Evolutionary conservation across 2,329 filamentous ascomycete species (phyloP), one percentile per base, ranked within the genome.

Genomic region (Cladosporium colombiae): DNA sequence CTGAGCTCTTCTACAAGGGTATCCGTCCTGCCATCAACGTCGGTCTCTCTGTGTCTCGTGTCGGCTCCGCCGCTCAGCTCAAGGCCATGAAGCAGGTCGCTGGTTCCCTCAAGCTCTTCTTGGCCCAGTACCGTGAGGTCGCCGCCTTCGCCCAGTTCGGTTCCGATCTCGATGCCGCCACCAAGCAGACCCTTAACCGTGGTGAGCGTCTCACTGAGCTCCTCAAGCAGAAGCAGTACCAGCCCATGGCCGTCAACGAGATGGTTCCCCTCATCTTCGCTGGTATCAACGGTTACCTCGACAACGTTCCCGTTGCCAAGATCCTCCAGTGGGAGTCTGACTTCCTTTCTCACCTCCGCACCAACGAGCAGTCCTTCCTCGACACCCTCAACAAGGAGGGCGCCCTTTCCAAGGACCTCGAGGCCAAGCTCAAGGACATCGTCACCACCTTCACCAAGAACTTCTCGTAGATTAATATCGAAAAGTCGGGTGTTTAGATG

Each of bases 51-150:
- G 95, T 99, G 77, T 99, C 95, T 75, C 95, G 95, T 92, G 95
- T 99, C 90, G 95, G 95, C 82, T 99, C 95, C 79, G 92, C 95
- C 81, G 95, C 95, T 81, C 95, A 99, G 89, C 89, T 98, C 83
- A 99, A 98, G 92, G 93, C 95, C 85, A 99, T 99, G 95, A 99
- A 99, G 90, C 95, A 99, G 88, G 95, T 99, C 77, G 95, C 95
- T 79, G 95, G 95, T 89, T 98, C 94, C 75, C 88, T 99, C 80
- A 99, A 99, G 90, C 93, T 99, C 77, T 99, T 98, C 93, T 92
- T 99, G 91, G 95, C 95, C 78, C 95, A 99, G 87, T 99, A 99
- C 89, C 95, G 95, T 95, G 95, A 99, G 85, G 95, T 99, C 71
- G 95, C 95, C 78, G 95, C 95, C 76, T 99, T 99, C 85, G 94